A percentile compares a stretch with the other conserved stretches of the same genome.
These are phyloP conservation scores for Teratosphaeria pseudoeucalypti DNA, from an alignment of 2,329 filamentous ascomycete species.

Conservation along the genomic window DNA sequence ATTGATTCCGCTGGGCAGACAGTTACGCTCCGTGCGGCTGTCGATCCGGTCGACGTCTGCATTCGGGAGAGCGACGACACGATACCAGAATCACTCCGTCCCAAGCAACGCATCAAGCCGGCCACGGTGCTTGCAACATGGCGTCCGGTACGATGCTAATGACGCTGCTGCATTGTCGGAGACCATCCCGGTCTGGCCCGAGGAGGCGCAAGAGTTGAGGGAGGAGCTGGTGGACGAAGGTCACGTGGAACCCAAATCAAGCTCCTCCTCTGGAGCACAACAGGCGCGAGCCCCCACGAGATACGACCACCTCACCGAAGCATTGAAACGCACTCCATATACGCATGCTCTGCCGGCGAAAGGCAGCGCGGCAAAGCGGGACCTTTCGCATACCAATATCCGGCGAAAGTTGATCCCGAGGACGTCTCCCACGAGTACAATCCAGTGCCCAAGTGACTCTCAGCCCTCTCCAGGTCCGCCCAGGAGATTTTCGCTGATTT, in stretches of 20 bases:
- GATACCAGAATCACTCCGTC: not conserved
- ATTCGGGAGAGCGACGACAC: not conserved
- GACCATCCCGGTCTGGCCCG: not conserved
- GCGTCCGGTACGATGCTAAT: not conserved
- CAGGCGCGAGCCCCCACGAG: not conserved
- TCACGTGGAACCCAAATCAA: not conserved
- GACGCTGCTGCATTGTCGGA: not conserved
- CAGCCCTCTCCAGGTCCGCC: not conserved
- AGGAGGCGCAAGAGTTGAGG: not conserved
- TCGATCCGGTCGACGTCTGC: constrained; percentile 3
- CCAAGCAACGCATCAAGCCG: not conserved
- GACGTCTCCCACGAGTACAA: not conserved
- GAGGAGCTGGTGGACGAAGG: not conserved
- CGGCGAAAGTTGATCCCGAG: not conserved
- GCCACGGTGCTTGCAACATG: not conserved
- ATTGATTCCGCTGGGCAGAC: constrained; percentile 24
- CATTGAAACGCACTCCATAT: not conserved
- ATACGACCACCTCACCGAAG: not conserved
- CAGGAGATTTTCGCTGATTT: not conserved
- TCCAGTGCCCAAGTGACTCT: not conserved
- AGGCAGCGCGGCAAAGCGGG: not conserved
- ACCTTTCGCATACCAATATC: not conserved
- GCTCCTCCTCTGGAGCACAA: not conserved
- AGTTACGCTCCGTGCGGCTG: constrained; percentile 19
- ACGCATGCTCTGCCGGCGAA: not conserved